Base-by-base conservation (phyloP, 1,284 basidiomycete species). In the Ceratobasidium sp. region DNA sequence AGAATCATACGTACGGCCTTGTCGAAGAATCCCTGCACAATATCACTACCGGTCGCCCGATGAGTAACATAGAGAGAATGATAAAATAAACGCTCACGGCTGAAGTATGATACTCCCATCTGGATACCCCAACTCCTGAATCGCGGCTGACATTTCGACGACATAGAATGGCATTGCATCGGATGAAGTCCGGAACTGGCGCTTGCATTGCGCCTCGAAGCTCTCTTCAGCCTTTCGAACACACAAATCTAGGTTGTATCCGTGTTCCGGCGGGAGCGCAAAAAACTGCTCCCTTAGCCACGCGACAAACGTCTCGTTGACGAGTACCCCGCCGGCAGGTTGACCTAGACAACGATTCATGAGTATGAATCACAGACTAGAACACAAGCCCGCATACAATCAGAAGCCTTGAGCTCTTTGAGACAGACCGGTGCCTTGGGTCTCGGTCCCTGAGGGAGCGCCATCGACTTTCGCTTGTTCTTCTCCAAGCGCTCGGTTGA, bases 141-240 rank as follows among this genome's bases (percentile, higher is more conserved):
- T 30, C 18, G 23, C 26, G 18, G 46, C 45, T 39, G 41, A 43
- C 46, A 50, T 50, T 2, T 64, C 60, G 2, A 64, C 60, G 14
- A 64, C 28, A 50, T 64, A 64, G n/a, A 28, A 23, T 5, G 30
- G 23, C 14, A 18, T 23, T 2, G 60, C 43, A 28, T 48, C 45
- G 14, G 43, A 18, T 18, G 36, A 43, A 34, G 14, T 30, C n/a
- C 30, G 18, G 30, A 64, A 64, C 60, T 64, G 45, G 10, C 60
- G 60, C n/a, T 64, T 64, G 45, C 60, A 64, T 28, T 64, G 14
- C 10, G 43, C 5, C 41, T 64, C 60, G n/a, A 64, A 64, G 26
- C 30, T 64, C 28, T 64, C 60, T 36, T 64, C 60, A 16, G 43
- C 60, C 28, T 64, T 64, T 30, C 34, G 60, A n/a, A 64, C 30